Evolutionary conservation across 345 rosid species (phyloP).

Genomic region (Stellera chamaejasme): DNA sequence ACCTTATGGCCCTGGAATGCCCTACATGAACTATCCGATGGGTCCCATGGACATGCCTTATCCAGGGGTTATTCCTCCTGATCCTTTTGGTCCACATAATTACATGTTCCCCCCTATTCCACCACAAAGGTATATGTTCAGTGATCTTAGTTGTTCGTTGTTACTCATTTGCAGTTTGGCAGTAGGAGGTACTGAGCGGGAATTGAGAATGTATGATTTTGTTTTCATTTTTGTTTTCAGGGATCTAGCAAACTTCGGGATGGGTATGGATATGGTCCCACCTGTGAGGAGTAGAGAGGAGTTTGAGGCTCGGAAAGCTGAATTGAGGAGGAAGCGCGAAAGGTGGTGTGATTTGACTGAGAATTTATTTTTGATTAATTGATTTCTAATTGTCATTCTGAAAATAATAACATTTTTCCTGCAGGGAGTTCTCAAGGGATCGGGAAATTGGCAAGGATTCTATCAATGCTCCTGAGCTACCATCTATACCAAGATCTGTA

Average conservation of each 20-base stretch:
- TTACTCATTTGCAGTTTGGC: not conserved
- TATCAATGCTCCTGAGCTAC: conserved; percentile 38
- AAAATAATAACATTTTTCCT: conserved; percentile 15
- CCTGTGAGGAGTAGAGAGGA: conserved; percentile 93
- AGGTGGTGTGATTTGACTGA: conserved; percentile 37
- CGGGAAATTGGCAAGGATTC: conserved; percentile 66
- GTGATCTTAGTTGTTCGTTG: not conserved
- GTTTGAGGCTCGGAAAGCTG: conserved; percentile 85
- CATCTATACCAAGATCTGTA: conserved; percentile 51
- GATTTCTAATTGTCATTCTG: not conserved
- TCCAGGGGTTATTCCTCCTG: conserved; percentile 51
- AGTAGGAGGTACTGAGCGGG: not conserved
- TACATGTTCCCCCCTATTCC: conserved; percentile 58
- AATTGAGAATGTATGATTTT: not conserved
- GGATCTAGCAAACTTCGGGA: conserved; percentile 78
- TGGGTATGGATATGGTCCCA: conserved; percentile 69
- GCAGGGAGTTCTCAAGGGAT: conserved; percentile 69
- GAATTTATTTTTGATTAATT: not conserved
- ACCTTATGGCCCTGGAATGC: conserved; percentile 46
- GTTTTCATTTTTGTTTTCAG: conserved; percentile 24
- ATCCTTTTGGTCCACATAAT: conserved; percentile 49
- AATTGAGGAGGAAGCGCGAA: conserved; percentile 76
- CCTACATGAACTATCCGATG: conserved; percentile 52
- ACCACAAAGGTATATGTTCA: conserved; percentile 41
- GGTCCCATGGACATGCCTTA: conserved; percentile 54